These are phyloP conservation scores for Trichosphaerium sp. DNA, from an alignment of 78 protist genomes.

Conservation along the genomic window DNA sequence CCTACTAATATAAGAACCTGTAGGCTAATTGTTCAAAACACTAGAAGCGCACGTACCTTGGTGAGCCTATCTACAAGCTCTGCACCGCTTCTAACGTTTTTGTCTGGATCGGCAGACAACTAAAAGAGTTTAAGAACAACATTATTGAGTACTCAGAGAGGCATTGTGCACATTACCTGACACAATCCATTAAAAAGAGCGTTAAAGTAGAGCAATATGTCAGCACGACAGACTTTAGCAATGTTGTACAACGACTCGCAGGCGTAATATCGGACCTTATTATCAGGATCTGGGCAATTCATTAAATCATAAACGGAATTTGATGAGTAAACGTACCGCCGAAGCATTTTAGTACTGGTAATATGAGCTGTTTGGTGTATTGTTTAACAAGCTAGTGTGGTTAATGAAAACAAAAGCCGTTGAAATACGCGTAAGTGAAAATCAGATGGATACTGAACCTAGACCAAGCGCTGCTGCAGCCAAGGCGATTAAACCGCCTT, in stretches of 20 bases:
- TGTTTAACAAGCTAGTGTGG: not conserved
- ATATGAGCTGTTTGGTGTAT: slow-evolving; percentile 49
- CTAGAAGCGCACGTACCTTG: not conserved
- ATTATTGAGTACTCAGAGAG: not conserved
- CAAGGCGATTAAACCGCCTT: slow-evolving; percentile 86
- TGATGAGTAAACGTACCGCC: too few species aligned
- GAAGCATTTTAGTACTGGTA: slow-evolving; percentile 65
- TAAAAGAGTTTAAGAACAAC: not conserved
- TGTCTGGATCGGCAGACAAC: slow-evolving; percentile 81
- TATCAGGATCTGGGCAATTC: slow-evolving; percentile 40
- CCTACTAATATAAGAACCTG: slow-evolving; percentile 10
- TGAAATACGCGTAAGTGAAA: too few species aligned
- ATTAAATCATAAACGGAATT: too few species aligned
- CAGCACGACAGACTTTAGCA: slow-evolving; percentile 69
- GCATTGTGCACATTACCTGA: slow-evolving; percentile 30
- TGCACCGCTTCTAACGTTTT: slow-evolving; percentile 70
- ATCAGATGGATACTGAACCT: slow-evolving; percentile 7
- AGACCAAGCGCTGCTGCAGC: slow-evolving; percentile 87
- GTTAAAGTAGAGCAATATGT: slow-evolving; percentile 58
- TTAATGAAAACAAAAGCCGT: not conserved
- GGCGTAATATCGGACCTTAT: slow-evolving; percentile 86
- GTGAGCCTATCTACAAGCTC: slow-evolving; percentile 78
- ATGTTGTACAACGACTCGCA: slow-evolving; percentile 91
- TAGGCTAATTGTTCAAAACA: too few species aligned
- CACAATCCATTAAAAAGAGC: slow-evolving; percentile 80